Conservation (phyloP, 2,329 filamentous ascomycete species). For the Hymenoscyphus repandus region DNA sequence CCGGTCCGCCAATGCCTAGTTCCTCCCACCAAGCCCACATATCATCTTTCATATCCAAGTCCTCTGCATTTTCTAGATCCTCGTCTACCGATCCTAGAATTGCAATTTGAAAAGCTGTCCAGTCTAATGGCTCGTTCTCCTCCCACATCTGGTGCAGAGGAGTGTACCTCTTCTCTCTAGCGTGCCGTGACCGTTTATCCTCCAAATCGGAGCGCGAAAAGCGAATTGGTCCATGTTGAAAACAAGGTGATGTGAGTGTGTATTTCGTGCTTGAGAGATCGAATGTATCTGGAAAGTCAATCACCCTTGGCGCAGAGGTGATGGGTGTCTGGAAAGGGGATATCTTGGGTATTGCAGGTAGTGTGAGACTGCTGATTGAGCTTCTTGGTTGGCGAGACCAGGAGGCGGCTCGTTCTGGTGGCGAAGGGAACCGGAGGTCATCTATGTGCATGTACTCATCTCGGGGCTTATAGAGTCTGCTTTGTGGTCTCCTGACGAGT, state of each 20-base stretch:
- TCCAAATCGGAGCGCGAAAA: slow-evolving; percentile 32
- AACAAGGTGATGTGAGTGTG: slow-evolving; percentile 43
- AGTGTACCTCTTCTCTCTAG: background rate
- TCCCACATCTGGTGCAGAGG: background rate
- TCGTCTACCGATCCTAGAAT: slow-evolving; percentile 52
- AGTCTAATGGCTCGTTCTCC: slow-evolving; percentile 50
- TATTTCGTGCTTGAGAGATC: slow-evolving; percentile 37
- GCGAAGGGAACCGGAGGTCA: too few species aligned
- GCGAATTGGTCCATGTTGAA: slow-evolving; percentile 52
- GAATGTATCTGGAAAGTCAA: slow-evolving; percentile 31
- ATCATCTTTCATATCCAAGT: slow-evolving; percentile 19
- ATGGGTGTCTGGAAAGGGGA: background rate
- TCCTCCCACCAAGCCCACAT: slow-evolving; percentile 22
- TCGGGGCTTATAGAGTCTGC: background rate
- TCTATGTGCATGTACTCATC: background rate
- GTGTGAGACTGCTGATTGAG: background rate
- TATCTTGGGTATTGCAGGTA: too few species aligned
- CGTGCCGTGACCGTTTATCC: background rate
- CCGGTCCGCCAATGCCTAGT: slow-evolving; percentile 13
- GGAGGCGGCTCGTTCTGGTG: too few species aligned
- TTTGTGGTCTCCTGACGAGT: background rate
- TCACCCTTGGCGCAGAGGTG: background rate
- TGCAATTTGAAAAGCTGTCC: slow-evolving; percentile 62
- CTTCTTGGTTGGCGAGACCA: background rate
- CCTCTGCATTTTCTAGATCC: slow-evolving; percentile 10